Percentiles rank a stretch among this genome's conserved stretches.
Conservation (phyloP, 768 basidiomycete genomes). For the Tubosaeta sp. region DNA sequence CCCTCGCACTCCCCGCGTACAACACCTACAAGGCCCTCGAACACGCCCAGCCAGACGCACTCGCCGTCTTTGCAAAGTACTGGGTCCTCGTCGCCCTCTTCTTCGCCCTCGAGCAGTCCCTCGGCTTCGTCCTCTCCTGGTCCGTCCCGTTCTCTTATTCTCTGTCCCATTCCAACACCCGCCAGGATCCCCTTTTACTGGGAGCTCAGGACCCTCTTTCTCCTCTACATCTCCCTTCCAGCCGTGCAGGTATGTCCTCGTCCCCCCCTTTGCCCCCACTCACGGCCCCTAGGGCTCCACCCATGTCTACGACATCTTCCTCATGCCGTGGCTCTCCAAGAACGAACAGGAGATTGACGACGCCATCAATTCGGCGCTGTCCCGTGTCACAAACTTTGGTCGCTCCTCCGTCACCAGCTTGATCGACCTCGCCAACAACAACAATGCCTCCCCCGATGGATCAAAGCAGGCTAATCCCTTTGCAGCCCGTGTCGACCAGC, state of each 20-base stretch:
- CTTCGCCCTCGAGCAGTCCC: slow-evolving; percentile 57
- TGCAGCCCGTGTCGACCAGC: slow-evolving; percentile 21
- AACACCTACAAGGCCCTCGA: slow-evolving; percentile 65
- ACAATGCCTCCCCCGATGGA: slow-evolving; percentile 19
- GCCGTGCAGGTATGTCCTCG: slow-evolving; percentile 54
- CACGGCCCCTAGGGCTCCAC: slow-evolving; percentile 53
- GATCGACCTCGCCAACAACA: slow-evolving; percentile 48
- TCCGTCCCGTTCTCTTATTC: slow-evolving; percentile 24
- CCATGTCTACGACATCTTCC: slow-evolving; percentile 55
- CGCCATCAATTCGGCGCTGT: slow-evolving; percentile 50
- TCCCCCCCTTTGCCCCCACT: slow-evolving; percentile 3
- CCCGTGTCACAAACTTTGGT: slow-evolving; percentile 50
- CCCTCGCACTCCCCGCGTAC: slow-evolving; percentile 60
- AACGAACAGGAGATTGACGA: slow-evolving; percentile 62
- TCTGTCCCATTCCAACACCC: slow-evolving; percentile 9
- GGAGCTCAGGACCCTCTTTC: slow-evolving; percentile 64
- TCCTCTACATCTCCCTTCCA: slow-evolving; percentile 65
- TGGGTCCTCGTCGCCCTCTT: slow-evolving; percentile 62
- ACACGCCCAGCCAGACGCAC: slow-evolving; percentile 36
- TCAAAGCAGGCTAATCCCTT: background rate
- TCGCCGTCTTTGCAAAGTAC: slow-evolving; percentile 54
- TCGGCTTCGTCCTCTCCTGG: slow-evolving; percentile 68
- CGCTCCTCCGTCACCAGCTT: slow-evolving; percentile 47
- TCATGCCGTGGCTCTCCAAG: slow-evolving; percentile 56
- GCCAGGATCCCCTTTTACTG: slow-evolving; percentile 75